Conservation (phyloP, 805 yeast genomes). For the Candida insectorum region DNA sequence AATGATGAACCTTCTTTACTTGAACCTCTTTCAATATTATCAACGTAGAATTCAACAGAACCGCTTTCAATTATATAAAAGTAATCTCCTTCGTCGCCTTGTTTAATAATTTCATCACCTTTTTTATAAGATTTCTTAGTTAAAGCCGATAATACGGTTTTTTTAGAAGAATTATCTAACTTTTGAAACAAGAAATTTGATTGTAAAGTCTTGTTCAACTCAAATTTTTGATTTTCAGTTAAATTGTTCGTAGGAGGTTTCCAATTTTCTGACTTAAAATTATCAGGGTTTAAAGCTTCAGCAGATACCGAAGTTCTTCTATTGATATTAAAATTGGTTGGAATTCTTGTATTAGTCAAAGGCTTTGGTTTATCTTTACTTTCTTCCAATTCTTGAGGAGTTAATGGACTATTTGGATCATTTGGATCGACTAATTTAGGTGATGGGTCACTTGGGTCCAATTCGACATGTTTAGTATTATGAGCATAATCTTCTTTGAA, state of each 20-base stretch:
- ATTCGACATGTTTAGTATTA: conserved; percentile 18
- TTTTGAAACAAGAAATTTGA: conserved; percentile 83
- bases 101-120: conserved; percentile 69
- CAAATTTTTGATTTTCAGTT: conserved; percentile 57
- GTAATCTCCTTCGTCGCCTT: conserved; percentile 94
- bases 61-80: conserved; percentile 87
- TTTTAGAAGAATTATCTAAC: conserved; percentile 73
- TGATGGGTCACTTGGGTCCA: conserved; percentile 25
- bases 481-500: conserved; percentile 28
- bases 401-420: conserved; percentile 16
- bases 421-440: conserved; percentile 21
- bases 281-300: conserved; percentile 77
- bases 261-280: conserved; percentile 66
- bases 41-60: conserved; percentile 72
- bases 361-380: conserved; percentile 13
- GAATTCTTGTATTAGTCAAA: conserved; percentile 29
- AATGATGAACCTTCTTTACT: conserved; percentile 87
- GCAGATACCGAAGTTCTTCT: conserved; percentile 91
- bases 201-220: conserved; percentile 68
- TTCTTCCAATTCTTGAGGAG: conserved; percentile 6
- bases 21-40: conserved; percentile 65
- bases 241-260: conserved; percentile 67
- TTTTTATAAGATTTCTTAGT: conserved; percentile 62
- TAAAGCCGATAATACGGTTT: conserved; percentile 79
- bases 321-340: conserved; percentile 65